These are phyloP conservation scores for Telopea speciosissima DNA, from an alignment of 177 flowering plant genomes.

Conservation along the genomic window DNA sequence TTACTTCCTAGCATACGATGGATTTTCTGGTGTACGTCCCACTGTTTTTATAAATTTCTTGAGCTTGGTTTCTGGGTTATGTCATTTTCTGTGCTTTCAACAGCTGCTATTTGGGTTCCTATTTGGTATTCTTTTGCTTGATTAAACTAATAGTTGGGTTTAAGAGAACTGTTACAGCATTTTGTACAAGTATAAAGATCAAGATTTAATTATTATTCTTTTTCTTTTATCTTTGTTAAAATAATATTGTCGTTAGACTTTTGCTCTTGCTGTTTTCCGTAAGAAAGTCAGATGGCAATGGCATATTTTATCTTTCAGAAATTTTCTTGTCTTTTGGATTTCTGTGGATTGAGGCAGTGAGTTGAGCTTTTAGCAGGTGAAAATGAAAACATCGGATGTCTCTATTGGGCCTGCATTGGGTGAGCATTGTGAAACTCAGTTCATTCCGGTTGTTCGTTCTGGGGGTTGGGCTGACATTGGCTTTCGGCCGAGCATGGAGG, in stretches of 20 bases:
- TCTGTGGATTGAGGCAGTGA: constrained; percentile 10
- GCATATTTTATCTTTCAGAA: neutral
- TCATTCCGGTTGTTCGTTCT: constrained; percentile 72
- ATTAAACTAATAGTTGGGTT: neutral
- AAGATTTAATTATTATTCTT: too few relatives aligned
- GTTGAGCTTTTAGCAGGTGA: constrained; percentile 40
- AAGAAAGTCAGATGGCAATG: neutral
- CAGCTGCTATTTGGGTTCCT: too few relatives aligned
- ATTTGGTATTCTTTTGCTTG: neutral
- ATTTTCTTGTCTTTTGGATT: neutral
- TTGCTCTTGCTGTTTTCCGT: neutral
- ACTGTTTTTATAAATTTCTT: too few relatives aligned
- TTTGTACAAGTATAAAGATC: neutral
- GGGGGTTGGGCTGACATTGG: constrained; percentile 95
- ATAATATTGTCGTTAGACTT: neutral
- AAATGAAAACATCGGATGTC: constrained; percentile 28
- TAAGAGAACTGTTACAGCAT: neutral
- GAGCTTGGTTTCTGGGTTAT: too few relatives aligned
- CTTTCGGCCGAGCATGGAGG: constrained; percentile 76
- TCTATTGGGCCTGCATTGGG: constrained; percentile 29
- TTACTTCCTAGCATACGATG: neutral
- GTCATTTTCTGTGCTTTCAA: too few relatives aligned
- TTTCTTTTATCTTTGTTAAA: too few relatives aligned
- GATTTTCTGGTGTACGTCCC: neutral
- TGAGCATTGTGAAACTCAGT: constrained; percentile 32